Base-by-base conservation (phyloP, 2,329 filamentous ascomycete species). In the Claviceps africana region DNA sequence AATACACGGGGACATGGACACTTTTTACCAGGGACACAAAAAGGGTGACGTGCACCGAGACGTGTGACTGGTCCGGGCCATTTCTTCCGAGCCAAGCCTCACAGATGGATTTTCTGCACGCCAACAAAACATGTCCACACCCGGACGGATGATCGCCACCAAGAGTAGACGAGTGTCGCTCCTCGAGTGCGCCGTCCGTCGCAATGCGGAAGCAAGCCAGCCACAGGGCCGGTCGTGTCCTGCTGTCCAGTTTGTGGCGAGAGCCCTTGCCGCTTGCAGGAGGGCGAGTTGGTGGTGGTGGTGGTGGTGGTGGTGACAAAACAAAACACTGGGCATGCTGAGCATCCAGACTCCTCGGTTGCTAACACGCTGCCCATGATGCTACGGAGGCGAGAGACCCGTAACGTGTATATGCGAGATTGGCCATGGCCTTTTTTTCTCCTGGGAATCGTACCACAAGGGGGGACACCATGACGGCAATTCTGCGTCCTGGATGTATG, bases 101-200 rank as follows among this genome's bases (percentile, higher is more conserved):
- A 46, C 42, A 42, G 25, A 44, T 5, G 17, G 50, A 33, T 28
- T 25, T 25, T 30, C 21, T 25, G 46, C 28, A 30, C 47, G 40
- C 46, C 35, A 47, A 42, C 21, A 35, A 19, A 11, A n/a, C n/a
- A 25, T 43, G 19, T 46, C 39, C 31, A 48, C 50, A 52, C 52
- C 48, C 54, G 44, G 52, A 51, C 50, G 21, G 54, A 49, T 43
- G 52, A 53, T 54, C 48, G n/a, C 47, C 39, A 30, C 47, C 39
- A 28, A 48, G 21, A 33, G 11, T 33, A 35, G 47, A 48, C 51
- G 28, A 46, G 43, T 42, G 9, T 25, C n/a, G 22, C 45, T 44
- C 40, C 37, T 9, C 2, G 22, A 25, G 33, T 53, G 35, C 53
- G 53, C 53, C 53, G 40, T 55, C 55, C 55, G 55, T 56, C 55